Base-by-base conservation (phyloP, 441 rosid genomes). In the Iberis amara region DNA sequence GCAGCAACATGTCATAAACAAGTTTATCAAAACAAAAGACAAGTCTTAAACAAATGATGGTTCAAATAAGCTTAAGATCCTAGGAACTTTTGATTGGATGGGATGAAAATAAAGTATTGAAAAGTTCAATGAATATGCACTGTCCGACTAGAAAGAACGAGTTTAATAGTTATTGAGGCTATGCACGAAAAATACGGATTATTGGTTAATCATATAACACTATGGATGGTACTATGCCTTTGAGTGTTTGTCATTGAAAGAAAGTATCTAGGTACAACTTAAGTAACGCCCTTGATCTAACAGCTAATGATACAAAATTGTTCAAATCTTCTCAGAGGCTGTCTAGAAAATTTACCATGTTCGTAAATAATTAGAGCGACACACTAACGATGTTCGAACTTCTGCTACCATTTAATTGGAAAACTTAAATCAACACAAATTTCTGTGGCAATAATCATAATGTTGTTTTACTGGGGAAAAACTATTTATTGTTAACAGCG, bases 21-120 rank as follows among this genome's bases (percentile, higher is more conserved):
- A 30, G 26, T 27, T 53, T 53, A 40, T 55, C 50, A 41, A 41
- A 55, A 18, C 8, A 55, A 40, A 52, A 32, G 6, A 10, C 6
- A 33, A 11, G 12, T 24, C 44, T 6, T 45, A 57, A 37, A 57
- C 11, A 46, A 47, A 59, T 48, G 11, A 27, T 12, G 56, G 40
- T 40, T 49, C 49, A 49, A 41, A 49, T 49, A 49, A 10, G 21
- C 24, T 6, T 7, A 47, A 49, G 64, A 59, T 59, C 57, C 64
- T 59, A 41, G 36, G 36, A 10, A 8, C 10, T 41, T 32, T 27
- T 59, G 26, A 59, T 49, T 59, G 57, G 64, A 59, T 13, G n/a
- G 13, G 11, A 41, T 59, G 7, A 49, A 13, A 59, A 31, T 31
- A 50, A 49, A 32, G 42, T 23, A 11, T 12, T 30, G 0, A 12